Conservation (phyloP, 148 eudicot genomes). For the Drosera capensis region DNA sequence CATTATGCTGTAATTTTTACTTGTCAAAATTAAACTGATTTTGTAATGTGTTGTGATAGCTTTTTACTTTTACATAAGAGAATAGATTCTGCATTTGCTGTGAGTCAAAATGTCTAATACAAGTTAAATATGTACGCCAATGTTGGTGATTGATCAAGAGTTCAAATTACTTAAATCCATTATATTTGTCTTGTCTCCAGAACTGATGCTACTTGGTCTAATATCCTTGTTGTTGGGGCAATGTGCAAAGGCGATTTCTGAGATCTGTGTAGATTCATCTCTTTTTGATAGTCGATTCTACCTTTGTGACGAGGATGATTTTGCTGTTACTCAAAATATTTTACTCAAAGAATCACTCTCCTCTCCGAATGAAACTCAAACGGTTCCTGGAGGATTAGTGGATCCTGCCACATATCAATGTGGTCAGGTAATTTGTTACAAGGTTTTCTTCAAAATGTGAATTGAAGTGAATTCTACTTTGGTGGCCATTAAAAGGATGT, state of each 20-base stretch:
- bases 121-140: no score
- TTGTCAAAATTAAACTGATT: no score
- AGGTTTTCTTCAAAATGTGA: neutral
- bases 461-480: neutral
- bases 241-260: constrained; percentile 80
- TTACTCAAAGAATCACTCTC: constrained; percentile 15
- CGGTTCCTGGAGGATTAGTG: constrained; percentile 43
- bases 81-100: no score
- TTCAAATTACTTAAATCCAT: neutral
- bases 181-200: constrained; percentile 17
- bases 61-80: no score
- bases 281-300: constrained; percentile 74
- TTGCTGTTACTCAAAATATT: constrained; percentile 15
- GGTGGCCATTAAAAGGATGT: neutral
- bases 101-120: no score
- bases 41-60: no score
- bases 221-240: constrained; percentile 90
- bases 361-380: constrained; percentile 30
- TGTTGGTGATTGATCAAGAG: neutral
- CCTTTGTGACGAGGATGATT: constrained; percentile 72
- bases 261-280: constrained; percentile 82
- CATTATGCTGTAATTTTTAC: no score
- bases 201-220: constrained; percentile 91
- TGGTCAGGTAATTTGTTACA: constrained; percentile 35
- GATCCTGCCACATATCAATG: constrained; percentile 33